These are phyloP conservation scores for Yamadazyma taylorii DNA, from an alignment of 1,139 yeast species.

Conservation along the genomic window DNA sequence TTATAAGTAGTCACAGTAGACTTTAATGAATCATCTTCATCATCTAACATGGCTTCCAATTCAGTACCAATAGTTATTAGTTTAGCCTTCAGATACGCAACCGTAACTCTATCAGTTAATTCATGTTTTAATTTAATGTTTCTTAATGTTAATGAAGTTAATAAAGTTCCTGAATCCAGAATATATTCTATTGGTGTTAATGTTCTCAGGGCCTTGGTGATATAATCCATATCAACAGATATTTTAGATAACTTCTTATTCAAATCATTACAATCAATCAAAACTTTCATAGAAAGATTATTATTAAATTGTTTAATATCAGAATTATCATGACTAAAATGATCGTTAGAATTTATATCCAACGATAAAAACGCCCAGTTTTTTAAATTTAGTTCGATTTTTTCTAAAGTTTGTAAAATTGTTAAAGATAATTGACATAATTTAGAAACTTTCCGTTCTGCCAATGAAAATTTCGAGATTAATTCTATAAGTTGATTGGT, in stretches of 20 bases:
- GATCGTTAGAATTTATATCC: conserved; percentile 47
- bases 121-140: conserved; percentile 49
- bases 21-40: conserved; percentile 18
- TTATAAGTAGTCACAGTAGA: conserved; percentile 49
- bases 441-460: conserved; percentile 49
- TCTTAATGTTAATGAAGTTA: conserved; percentile 51
- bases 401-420: conserved; percentile 51
- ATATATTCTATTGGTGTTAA: conserved; percentile 50
- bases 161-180: conserved; percentile 57
- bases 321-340: conserved; percentile 31
- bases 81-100: conserved; percentile 57
- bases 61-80: conserved; percentile 57
- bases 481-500: conserved; percentile 39
- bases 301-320: conserved; percentile 43
- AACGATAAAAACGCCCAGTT: conserved; percentile 61
- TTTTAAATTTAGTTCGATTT: conserved; percentile 45
- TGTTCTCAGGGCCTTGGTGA: conserved; percentile 42
- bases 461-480: conserved; percentile 44
- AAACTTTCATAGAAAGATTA: conserved; percentile 49
- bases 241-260: conserved; percentile 42
- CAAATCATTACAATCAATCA: conserved; percentile 48
- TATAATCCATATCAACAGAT: conserved; percentile 46
- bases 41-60: conserved; percentile 42
- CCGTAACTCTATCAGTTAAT: conserved; percentile 49
- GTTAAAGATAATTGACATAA: conserved; percentile 51